These are phyloP conservation scores for Metschnikowia proteae DNA, from an alignment of 805 yeast genomes.

Conservation along the genomic window DNA sequence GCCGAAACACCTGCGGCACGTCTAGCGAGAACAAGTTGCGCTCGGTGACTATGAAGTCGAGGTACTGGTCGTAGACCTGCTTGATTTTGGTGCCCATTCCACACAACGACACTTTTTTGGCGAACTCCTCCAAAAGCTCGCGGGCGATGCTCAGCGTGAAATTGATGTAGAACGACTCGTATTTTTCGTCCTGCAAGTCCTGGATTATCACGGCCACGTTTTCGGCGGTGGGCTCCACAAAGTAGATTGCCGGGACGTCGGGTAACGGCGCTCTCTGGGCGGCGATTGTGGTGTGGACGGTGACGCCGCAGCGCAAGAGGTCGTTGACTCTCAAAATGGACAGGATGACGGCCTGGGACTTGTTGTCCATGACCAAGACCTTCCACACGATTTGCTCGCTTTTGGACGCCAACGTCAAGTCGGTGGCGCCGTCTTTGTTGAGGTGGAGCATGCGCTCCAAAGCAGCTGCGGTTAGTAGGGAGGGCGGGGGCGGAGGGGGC, in stretches of 20 bases:
- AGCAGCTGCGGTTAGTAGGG: slow-evolving; percentile 15
- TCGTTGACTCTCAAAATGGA: slow-evolving; percentile 93
- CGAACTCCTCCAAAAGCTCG: slow-evolving; percentile 80
- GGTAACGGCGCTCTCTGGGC: slow-evolving; percentile 78
- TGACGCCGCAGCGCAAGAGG: slow-evolving; percentile 82
- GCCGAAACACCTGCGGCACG: slow-evolving; percentile 57
- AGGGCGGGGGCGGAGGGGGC: neutral
- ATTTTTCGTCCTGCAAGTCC: slow-evolving; percentile 72
- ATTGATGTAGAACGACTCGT: slow-evolving; percentile 77
- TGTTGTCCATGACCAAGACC: slow-evolving; percentile 74
- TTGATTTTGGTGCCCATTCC: slow-evolving; percentile 70
- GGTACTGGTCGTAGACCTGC: slow-evolving; percentile 92
- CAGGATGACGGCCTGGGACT: slow-evolving; percentile 81
- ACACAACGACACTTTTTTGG: slow-evolving; percentile 69
- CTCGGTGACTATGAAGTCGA: slow-evolving; percentile 89
- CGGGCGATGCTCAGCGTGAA: slow-evolving; percentile 80
- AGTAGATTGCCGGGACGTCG: slow-evolving; percentile 93
- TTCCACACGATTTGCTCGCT: slow-evolving; percentile 84
- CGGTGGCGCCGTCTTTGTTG: slow-evolving; percentile 59
- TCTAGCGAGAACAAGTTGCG: slow-evolving; percentile 85
- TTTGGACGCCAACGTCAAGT: slow-evolving; percentile 50
- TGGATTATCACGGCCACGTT: slow-evolving; percentile 66
- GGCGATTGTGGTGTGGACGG: slow-evolving; percentile 75
- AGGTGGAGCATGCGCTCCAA: slow-evolving; percentile 83
- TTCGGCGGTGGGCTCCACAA: slow-evolving; percentile 79